Evolutionary conservation across 2,329 filamentous ascomycete genomes (phyloP), one percentile per base, ranked within the genome.

Genomic region (Penicillium corylophilum): DNA sequence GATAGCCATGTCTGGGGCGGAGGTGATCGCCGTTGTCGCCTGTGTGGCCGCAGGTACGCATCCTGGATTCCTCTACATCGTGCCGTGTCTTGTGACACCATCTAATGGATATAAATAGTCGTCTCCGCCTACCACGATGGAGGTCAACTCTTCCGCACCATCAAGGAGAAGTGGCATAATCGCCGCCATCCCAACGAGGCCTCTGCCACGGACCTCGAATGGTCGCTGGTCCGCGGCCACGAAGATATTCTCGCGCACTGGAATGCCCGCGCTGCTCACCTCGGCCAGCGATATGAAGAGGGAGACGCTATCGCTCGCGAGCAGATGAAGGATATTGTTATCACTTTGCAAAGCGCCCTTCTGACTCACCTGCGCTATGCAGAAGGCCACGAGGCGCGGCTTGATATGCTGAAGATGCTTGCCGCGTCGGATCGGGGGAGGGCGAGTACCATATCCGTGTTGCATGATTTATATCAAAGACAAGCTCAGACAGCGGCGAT

Each of bases 271-370:
- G 55, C 64, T 26, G 61, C 59, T 44, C 61, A 65, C 23, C 68
- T 74, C 48, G 72, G 73, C 24, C 58, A 64, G 24, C 53, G 54
- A 26, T 74, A 71, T 52, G 65, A 66, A 26, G 52, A 56, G 24
- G 73, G 73, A 7, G 73, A 75, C 53, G 60, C 61, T 33, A 62
- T 66, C 38, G 69, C 72, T 16, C 62, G 69, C 2, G 70, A 74
- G 44, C 62, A 68, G 36, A 61, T 75, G 54, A 73, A 72, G 54
- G 69, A 73, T 51, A 70, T 75, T 36, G 61, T 73, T 28, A 71
- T 71, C 46, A 65, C 62, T 29, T 60, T 75, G 2, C 71, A 75
- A 53, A 55, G 65, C 38, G 64, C 64, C 1, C 49, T 75, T 22
- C 59, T 74, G 26, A 59, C 60, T 18, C 66, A 65, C 20, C 64